These are phyloP conservation scores for Trypanosoma congolense DNA, from an alignment of 208 protist species.

Conservation along the genomic window DNA sequence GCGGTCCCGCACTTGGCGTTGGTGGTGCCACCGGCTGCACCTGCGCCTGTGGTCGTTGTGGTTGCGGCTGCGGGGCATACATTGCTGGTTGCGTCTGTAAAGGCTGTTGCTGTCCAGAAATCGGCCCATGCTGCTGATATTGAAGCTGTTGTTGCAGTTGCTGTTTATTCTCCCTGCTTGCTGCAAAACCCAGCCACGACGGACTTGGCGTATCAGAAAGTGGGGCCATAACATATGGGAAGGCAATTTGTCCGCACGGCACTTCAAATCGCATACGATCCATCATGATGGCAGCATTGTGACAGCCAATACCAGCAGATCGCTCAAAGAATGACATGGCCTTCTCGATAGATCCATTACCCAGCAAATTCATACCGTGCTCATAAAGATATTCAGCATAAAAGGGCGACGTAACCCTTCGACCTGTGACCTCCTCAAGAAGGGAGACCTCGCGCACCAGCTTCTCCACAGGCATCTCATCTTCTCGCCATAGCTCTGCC, in stretches of 20 bases:
- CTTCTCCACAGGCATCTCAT: constrained; percentile 34
- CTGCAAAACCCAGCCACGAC: constrained; percentile 31
- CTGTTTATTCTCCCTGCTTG: constrained; percentile 15
- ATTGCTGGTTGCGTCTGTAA: too few species aligned
- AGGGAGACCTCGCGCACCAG: constrained; percentile 57
- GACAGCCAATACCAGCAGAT: constrained; percentile 48
- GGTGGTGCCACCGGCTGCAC: constrained; percentile 6
- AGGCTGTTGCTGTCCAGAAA: too few species aligned
- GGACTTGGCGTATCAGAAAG: constrained; percentile 50
- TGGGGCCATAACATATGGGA: constrained; percentile 38
- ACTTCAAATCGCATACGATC: constrained; percentile 56
- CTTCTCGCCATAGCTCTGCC: constrained; percentile 48
- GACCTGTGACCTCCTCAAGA: constrained; percentile 63
- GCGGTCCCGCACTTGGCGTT: constrained; percentile 5
- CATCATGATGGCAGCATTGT: constrained; percentile 45
- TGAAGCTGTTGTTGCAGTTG: constrained; percentile 26
- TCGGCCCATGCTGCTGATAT: too few species aligned
- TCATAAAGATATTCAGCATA: constrained; percentile 56
- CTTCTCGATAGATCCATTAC: constrained; percentile 35
- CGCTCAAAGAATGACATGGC: constrained; percentile 53
- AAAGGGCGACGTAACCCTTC: constrained; percentile 29
- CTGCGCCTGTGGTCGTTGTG: constrained; percentile 1
- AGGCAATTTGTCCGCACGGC: constrained; percentile 16
- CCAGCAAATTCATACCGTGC: constrained; percentile 45
- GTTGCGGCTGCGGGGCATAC: not conserved